Evolutionary conservation across 768 basidiomycete genomes (phyloP).

Genomic region (Strobilomyces echinocephalus): DNA sequence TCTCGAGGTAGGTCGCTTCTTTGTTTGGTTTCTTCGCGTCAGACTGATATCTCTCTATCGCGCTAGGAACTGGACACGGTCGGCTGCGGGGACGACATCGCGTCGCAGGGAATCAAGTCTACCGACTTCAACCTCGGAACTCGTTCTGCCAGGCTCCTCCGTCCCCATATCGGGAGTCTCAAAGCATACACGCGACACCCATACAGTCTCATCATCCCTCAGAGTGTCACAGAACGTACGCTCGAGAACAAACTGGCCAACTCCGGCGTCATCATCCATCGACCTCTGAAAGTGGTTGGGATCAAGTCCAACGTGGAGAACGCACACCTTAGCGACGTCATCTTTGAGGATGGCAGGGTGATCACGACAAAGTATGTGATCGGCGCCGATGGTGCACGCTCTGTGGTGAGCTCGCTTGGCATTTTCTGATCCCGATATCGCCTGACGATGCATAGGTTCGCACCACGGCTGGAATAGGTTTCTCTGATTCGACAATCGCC

Average conservation of each 20-base stretch:
- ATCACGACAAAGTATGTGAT: slow-evolving; percentile 44
- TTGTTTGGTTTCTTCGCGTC: slow-evolving; percentile 14
- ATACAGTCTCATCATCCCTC: slow-evolving; percentile 40
- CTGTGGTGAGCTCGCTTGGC: slow-evolving; percentile 32
- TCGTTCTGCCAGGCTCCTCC: slow-evolving; percentile 26
- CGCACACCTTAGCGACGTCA: slow-evolving; percentile 33
- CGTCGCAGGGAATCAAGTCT: slow-evolving; percentile 35
- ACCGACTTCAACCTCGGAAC: slow-evolving; percentile 26
- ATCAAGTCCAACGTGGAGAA: slow-evolving; percentile 31
- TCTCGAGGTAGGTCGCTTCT: slow-evolving; percentile 38
- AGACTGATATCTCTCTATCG: slow-evolving; percentile 21
- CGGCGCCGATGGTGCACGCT: slow-evolving; percentile 49
- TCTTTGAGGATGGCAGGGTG: slow-evolving; percentile 42
- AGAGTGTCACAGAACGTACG: slow-evolving; percentile 40
- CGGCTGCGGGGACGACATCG: slow-evolving; percentile 37
- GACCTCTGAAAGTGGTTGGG: slow-evolving; percentile 39
- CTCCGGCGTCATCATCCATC: slow-evolving; percentile 30
- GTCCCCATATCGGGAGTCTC: slow-evolving; percentile 33
- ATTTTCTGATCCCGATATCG: background rate
- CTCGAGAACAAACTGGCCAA: slow-evolving; percentile 33
- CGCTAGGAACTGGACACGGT: slow-evolving; percentile 42
- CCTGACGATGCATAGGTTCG: slow-evolving; percentile 35
- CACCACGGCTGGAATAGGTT: slow-evolving; percentile 36
- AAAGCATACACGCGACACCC: slow-evolving; percentile 40
- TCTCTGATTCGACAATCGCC: slow-evolving; percentile 39